Percentiles rank a stretch among this genome's conserved stretches.
These are phyloP conservation scores for Eimeria sp. DNA, from an alignment of 169 alveolate genomes.

Conservation along the genomic window DNA sequence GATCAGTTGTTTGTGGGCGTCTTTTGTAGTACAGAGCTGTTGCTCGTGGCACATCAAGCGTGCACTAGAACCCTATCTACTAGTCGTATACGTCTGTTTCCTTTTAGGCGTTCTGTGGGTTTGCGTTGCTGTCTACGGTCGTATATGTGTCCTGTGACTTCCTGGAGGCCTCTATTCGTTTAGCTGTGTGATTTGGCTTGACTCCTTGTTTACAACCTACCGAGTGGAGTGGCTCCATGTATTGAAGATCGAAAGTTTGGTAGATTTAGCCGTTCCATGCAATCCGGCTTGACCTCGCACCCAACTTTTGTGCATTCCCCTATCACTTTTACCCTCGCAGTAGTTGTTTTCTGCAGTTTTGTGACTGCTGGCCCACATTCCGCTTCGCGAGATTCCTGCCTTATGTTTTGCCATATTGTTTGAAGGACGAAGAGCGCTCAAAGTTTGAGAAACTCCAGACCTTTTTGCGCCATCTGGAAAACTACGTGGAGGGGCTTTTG, in stretches of 20 bases:
- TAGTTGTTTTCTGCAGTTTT: neutral
- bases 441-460: slow-evolving; percentile 76
- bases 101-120: neutral
- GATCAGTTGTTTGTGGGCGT: neutral
- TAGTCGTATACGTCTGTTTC: neutral
- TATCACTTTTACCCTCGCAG: neutral
- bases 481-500: slow-evolving; percentile 68
- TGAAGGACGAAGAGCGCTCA: slow-evolving; percentile 67
- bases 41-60: neutral
- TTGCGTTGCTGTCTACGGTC: neutral
- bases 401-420: slow-evolving; percentile 6
- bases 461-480: slow-evolving; percentile 44
- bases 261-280: neutral
- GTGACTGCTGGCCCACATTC: neutral
- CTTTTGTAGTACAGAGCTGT: neutral
- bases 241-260: neutral
- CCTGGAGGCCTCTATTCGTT: neutral
- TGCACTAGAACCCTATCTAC: neutral
- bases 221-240: neutral
- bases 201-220: neutral
- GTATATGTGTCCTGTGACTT: neutral
- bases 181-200: neutral
- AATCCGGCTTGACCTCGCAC: neutral
- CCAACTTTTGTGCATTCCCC: neutral
- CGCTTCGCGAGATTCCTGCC: neutral